These are phyloP conservation scores for Cyberlindnera sargentensis DNA, from an alignment of 805 yeast genomes.

Conservation along the genomic window DNA sequence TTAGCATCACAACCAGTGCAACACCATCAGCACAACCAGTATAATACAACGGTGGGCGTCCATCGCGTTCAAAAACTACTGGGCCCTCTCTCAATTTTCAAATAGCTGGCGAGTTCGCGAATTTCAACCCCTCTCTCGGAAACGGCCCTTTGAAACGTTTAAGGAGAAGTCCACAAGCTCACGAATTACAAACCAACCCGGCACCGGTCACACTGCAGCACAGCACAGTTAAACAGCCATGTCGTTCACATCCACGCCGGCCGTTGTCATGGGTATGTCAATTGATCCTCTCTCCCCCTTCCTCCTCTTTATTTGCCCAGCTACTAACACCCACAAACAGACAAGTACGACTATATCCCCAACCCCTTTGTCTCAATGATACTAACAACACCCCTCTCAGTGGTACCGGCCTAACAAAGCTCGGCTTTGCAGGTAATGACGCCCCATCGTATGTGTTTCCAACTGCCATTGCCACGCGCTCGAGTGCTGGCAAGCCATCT, in stretches of 20 bases:
- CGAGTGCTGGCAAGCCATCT: slow-evolving; percentile 34
- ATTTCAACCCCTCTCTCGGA: too few species aligned
- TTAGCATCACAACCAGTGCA: too few species aligned
- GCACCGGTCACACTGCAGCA: too few species aligned
- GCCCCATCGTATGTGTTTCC: slow-evolving; percentile 96
- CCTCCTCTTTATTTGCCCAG: background rate
- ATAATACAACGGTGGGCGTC: too few species aligned
- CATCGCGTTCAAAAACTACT: too few species aligned
- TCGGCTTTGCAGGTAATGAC: slow-evolving; percentile 98
- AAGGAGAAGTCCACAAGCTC: too few species aligned
- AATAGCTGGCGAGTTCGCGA: too few species aligned
- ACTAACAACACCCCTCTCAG: slow-evolving; percentile 32
- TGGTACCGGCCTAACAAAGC: slow-evolving; percentile 96
- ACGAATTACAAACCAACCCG: too few species aligned
- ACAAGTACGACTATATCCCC: slow-evolving; percentile 16
- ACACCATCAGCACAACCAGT: too few species aligned
- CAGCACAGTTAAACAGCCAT: slow-evolving; percentile 3
- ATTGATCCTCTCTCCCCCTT: slow-evolving; percentile 8
- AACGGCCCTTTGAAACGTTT: too few species aligned
- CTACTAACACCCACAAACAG: slow-evolving; percentile 15
- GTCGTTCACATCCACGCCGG: slow-evolving; percentile 53
- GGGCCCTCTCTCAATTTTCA: too few species aligned
- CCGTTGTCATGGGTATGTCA: slow-evolving; percentile 90
- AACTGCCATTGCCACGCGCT: slow-evolving; percentile 82
- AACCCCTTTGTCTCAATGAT: background rate